A percentile compares a stretch with the other conserved stretches of the same genome.
Conservation (phyloP, 768 basidiomycete species). For the Hericium rajendrae region DNA sequence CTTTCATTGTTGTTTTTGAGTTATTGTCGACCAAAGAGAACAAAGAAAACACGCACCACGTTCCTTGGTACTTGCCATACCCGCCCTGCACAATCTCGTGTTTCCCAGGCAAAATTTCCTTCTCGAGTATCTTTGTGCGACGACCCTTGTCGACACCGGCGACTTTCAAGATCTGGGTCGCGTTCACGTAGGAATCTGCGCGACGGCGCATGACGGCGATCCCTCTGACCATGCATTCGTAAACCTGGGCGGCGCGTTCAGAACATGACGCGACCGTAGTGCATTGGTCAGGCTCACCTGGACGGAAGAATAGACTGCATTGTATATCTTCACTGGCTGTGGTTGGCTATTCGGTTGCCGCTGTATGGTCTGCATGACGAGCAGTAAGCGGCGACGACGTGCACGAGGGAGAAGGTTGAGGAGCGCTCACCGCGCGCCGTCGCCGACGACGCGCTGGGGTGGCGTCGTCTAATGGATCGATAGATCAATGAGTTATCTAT, state of each 20-base stretch:
- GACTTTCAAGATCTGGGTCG: slow-evolving; percentile 98
- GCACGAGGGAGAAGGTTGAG: not conserved
- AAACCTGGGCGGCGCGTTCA: slow-evolving; percentile 47
- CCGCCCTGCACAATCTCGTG: slow-evolving; percentile 99
- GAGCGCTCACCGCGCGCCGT: slow-evolving; percentile 8
- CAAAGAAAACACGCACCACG: slow-evolving; percentile 55
- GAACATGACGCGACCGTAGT: slow-evolving; percentile 9
- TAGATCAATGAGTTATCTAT: no score
- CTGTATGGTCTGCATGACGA: slow-evolving; percentile 6
- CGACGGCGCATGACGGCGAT: slow-evolving; percentile 98
- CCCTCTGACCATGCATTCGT: slow-evolving; percentile 96
- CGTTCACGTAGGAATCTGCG: slow-evolving; percentile 93
- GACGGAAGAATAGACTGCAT: slow-evolving; percentile 86
- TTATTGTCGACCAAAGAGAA: not conserved
- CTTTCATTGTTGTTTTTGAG: slow-evolving; percentile 28
- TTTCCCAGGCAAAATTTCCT: slow-evolving; percentile 89
- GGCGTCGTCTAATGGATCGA: no score
- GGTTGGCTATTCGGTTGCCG: slow-evolving; percentile 13
- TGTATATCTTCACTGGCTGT: slow-evolving; percentile 76
- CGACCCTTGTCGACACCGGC: slow-evolving; percentile 96
- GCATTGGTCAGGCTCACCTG: slow-evolving; percentile 41
- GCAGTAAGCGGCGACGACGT: not conserved
- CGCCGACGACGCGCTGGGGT: no score
- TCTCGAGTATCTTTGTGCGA: slow-evolving; percentile 93
- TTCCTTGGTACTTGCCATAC: slow-evolving; percentile 98